Percentiles rank a stretch among this genome's conserved stretches.
phyloP scores from a whole-genome alignment of 2,329 filamentous ascomycete genomes.

The Neofusicoccum parvum region DNA sequence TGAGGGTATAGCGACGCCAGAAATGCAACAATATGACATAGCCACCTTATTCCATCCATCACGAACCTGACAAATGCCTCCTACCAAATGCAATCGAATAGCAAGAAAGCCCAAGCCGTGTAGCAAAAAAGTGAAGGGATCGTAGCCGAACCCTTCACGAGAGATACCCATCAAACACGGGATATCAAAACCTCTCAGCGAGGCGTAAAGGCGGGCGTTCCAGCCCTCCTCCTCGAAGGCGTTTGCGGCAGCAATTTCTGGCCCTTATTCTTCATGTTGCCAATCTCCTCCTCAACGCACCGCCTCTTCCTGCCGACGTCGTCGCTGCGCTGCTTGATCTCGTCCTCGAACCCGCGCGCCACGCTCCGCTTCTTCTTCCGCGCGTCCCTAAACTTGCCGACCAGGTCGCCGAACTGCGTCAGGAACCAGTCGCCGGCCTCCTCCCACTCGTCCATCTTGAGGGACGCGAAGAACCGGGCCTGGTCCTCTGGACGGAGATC shows the following conservation, averaged over 20 bases:
- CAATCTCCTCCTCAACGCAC: conserved; percentile 53
- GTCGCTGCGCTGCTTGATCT: conserved; percentile 57
- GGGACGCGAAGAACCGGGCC: conserved; percentile 52
- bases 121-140: not conserved
- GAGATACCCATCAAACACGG: too few species aligned
- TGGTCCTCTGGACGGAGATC: conserved; percentile 41
- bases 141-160: not conserved
- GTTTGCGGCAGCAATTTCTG: conserved; percentile 53
- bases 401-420: conserved; percentile 54
- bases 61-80: not conserved
- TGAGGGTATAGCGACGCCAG: conserved; percentile 1
- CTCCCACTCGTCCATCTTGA: conserved; percentile 61
- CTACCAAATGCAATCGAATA: not conserved
- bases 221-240: conserved; percentile 32
- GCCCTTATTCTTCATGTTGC: conserved; percentile 58
- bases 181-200: not conserved
- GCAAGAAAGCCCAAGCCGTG: not conserved
- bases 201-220: not conserved
- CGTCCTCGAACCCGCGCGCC: conserved; percentile 56
- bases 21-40: not conserved
- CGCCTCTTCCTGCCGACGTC: conserved; percentile 52
- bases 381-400: conserved; percentile 54
- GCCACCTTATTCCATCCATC: not conserved
- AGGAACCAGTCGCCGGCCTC: conserved; percentile 64
- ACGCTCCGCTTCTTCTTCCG: conserved; percentile 57